These are phyloP conservation scores for Aciculoconidium aculeatum DNA, from an alignment of 805 yeast genomes.

Conservation along the genomic window DNA sequence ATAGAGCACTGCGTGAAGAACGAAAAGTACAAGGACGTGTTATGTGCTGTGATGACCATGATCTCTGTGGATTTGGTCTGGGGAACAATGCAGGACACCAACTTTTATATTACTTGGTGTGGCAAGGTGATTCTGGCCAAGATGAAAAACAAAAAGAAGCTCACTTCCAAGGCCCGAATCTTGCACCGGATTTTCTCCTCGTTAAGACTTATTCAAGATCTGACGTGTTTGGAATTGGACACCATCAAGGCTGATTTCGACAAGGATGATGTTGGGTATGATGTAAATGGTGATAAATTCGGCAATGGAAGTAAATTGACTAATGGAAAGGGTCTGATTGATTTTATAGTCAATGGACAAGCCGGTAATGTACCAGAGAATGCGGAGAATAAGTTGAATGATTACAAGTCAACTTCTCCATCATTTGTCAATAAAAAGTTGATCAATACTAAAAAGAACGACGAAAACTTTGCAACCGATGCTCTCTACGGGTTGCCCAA, in stretches of 20 bases:
- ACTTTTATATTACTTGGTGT: constrained; percentile 68
- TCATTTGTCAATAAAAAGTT: constrained; percentile 37
- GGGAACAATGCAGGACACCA: constrained; percentile 87
- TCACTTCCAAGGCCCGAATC: constrained; percentile 71
- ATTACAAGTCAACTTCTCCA: constrained; percentile 23
- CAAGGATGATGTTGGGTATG: constrained; percentile 21
- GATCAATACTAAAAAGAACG: constrained; percentile 44
- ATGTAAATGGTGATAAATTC: constrained; percentile 31
- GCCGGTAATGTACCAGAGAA: too few relatives aligned
- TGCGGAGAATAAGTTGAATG: not conserved
- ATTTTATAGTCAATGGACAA: constrained; percentile 3
- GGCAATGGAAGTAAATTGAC: constrained; percentile 9
- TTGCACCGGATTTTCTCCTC: constrained; percentile 76
- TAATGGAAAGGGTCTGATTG: too few relatives aligned
- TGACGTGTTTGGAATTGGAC: constrained; percentile 46
- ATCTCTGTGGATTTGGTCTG: constrained; percentile 82
- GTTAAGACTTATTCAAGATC: constrained; percentile 68
- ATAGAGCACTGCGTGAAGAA: constrained; percentile 43
- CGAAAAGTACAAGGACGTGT: constrained; percentile 74
- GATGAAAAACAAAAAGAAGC: constrained; percentile 54
- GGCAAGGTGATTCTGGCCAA: constrained; percentile 68
- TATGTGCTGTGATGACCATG: constrained; percentile 81
- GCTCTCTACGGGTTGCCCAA: constrained; percentile 83
- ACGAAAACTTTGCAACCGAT: constrained; percentile 64
- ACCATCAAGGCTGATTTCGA: constrained; percentile 32